These are phyloP conservation scores for Moricandia moricandioides DNA, from an alignment of 345 rosid genomes.

Conservation along the genomic window DNA sequence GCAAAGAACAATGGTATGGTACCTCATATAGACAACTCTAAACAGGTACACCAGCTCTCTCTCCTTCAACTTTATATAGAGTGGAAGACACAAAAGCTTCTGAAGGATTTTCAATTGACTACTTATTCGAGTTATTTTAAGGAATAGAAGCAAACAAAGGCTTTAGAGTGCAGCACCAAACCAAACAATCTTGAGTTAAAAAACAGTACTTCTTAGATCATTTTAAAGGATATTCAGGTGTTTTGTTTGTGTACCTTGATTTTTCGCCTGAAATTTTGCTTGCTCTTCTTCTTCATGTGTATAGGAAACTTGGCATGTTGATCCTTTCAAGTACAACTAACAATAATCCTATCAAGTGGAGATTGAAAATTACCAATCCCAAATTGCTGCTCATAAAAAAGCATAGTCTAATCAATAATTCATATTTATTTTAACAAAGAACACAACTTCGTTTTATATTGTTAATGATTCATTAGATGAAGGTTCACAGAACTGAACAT, in stretches of 20 bases:
- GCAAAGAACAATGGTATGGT: background rate
- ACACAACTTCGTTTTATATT: too few relatives aligned
- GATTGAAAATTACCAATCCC: too few relatives aligned
- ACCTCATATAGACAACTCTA: background rate
- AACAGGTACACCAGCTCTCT: background rate
- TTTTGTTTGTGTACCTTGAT: background rate
- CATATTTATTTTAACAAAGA: too few relatives aligned
- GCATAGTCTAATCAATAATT: background rate
- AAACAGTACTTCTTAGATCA: too few relatives aligned
- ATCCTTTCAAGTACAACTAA: background rate
- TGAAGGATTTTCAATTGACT: background rate
- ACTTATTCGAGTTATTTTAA: background rate
- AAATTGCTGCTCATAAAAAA: background rate
- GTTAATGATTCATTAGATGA: too few relatives aligned
- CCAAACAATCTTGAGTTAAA: background rate
- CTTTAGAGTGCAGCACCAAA: constrained; percentile 41
- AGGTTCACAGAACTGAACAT: too few relatives aligned
- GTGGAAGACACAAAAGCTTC: background rate
- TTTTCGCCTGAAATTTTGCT: background rate
- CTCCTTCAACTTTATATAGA: background rate
- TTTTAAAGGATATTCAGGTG: background rate
- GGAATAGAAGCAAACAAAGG: constrained; percentile 49
- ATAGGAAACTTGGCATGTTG: background rate
- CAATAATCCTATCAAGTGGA: background rate
- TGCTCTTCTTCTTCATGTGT: background rate